Base-by-base conservation (phyloP, 1,284 basidiomycete genomes). In the Cutaneotrichosporon daszewskae region DNA sequence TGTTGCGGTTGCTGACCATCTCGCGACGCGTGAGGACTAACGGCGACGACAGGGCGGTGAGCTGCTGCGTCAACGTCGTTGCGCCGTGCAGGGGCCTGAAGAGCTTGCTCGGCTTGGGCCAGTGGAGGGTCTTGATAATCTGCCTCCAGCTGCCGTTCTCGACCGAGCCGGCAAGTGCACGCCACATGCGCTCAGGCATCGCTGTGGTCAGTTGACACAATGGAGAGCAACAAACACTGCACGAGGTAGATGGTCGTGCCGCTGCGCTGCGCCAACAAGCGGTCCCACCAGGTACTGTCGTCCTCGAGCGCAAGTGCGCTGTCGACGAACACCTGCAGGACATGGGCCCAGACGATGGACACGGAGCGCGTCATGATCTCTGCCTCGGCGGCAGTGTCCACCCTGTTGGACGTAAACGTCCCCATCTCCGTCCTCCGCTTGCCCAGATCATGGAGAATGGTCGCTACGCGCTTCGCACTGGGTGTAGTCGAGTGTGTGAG, bases 291-390 rank as follows among this genome's bases (percentile, higher is more conserved):
- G 13, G 38, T 39, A 25, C 60, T 46, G 48, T 69, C 68, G 34
- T 59, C 53, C 35, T 68, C 66, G n/a, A 72, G 52, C 28, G 52
- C 32, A 20, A 66, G 33, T 0, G 68, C 64, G 9, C 49, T 51
- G 12, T 65, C 52, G 11, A 72, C 51, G 16, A 68, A 54, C 16
- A 47, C 49, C 48, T 69, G 51, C 47, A 70, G 46, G 4, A 64
- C 54, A 44, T 71, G 64, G 24, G 63, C 62, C 68, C 69, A 71
- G 18, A 69, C 51, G 24, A 69, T 55, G 10, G 62, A 66, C 24
- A 68, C 61, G n/a, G 64, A 61, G 31, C 68, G 43, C 14, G 62
- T 62, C 20, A 71, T 43, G 29, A 71, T 58, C 45, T 70, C 67
- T 1, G 52, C 54, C 49, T 68, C 61, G 12, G 65, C 49, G 0